Base-by-base conservation (phyloP, 176 grass and related monocot species). In the barley (Hordeum vulgare) region DNA sequence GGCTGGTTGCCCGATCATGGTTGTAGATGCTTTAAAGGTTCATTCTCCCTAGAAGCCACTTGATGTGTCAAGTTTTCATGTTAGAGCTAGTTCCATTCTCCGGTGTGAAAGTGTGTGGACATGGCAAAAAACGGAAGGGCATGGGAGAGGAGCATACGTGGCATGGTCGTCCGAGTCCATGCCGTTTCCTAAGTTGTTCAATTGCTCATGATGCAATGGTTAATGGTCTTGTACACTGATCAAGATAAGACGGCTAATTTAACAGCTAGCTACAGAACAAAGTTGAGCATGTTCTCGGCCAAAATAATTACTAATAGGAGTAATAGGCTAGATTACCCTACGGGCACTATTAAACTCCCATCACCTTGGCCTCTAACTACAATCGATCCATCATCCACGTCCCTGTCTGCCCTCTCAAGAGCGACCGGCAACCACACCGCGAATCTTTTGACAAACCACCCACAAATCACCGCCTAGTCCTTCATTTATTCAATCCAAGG, bases 251-350 rank as follows among this genome's bases (percentile, higher is more conserved):
- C 66, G 20, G 73, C 20, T 33, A 72, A 78, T 83, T 66, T 67
- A 68, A 61, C 37, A 54, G 25, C 1, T 28, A 53, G 70, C 42
- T 74, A 74, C 14, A 29, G 42, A 74, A 79, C 84, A 75, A 90
- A 78, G 66, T 33, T 53, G 71, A 65, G 80, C 47, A 80, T 70
- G 80, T 75, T 75, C 60, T 42, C 39, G 80, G 49, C 61, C 25
- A 66, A 66, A 71, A 83, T 78, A 36, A 86, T 33, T 4, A 79
- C 67, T 78, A 29, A 67, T 82, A 29, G 75, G 88, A 79, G 61
- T 78, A 29, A 67, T 82, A 29, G 75, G 88, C 66, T 74, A 83
- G 74, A 77, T 90, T 82, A 74, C 74, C 80, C 84, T 80, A 80
- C 66, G 36, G 15, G 5, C 20, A 24, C 35, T 61, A 36, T 86